Conservation (phyloP, 2,329 filamentous ascomycete species). For the Plectosphaerella sp. region DNA sequence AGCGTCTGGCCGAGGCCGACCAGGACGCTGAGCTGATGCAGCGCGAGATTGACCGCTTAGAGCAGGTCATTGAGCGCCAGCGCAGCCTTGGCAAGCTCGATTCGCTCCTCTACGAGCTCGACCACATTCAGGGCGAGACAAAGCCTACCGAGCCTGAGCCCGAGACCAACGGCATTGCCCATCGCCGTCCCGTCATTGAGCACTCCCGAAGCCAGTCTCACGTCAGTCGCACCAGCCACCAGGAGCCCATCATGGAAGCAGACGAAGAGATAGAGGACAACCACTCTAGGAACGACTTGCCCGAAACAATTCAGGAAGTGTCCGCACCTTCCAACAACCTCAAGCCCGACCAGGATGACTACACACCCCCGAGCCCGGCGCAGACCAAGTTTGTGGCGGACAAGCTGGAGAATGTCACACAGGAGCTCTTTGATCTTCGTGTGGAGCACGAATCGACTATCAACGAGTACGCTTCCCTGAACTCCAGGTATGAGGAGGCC, state of each 20-base stretch:
- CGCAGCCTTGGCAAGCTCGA: conserved; percentile 92
- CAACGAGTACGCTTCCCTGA: conserved; percentile 74
- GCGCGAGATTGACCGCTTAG: conserved; percentile 87
- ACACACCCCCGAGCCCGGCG: conserved; percentile 62
- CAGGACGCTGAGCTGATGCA: conserved; percentile 97
- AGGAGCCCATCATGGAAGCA: conserved; percentile 50
- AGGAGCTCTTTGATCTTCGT: conserved; percentile 85
- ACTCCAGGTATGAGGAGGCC: conserved; percentile 87
- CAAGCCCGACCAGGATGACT: conserved; percentile 20
- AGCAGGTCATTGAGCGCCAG: conserved; percentile 93
- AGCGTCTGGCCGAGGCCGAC: conserved; percentile 90
- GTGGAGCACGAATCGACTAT: conserved; percentile 85
- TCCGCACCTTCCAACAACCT: conserved; percentile 16
- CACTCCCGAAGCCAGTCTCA: conserved; percentile 52
- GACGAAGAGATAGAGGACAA: conserved; percentile 33
- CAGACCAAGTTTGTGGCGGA: conserved; percentile 85
- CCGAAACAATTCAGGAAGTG: conserved; percentile 15
- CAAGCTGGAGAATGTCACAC: conserved; percentile 85
- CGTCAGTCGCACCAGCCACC: conserved; percentile 48
- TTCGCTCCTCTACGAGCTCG: conserved; percentile 84
- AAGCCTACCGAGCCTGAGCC: conserved; percentile 33
- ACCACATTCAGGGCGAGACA: conserved; percentile 64
- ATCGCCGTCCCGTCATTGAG: conserved; percentile 40
- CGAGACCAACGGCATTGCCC: conserved; percentile 34
- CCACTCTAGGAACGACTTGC: not conserved